Percentiles rank a stretch among this genome's conserved stretches.
Conservation (phyloP, 75 land plant genomes). For the Azolla pinnata region DNA sequence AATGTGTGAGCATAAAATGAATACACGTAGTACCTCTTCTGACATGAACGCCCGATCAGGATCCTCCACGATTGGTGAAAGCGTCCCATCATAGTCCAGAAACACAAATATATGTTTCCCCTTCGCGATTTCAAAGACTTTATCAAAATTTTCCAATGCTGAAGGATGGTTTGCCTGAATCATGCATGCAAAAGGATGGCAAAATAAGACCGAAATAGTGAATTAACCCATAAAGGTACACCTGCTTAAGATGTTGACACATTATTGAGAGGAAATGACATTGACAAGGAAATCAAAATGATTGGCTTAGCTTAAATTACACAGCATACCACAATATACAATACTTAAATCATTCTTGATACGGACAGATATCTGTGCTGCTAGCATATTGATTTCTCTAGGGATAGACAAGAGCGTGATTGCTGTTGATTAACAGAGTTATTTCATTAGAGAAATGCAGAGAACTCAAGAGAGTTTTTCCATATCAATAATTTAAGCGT, state of each 20-base stretch:
- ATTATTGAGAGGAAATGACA: background rate
- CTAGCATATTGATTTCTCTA: too few species aligned
- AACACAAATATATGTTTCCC: conserved; percentile 38
- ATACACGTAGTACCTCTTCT: conserved; percentile 19
- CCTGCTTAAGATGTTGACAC: too few species aligned
- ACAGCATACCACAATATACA: too few species aligned
- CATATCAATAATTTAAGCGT: too few species aligned
- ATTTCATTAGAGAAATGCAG: too few species aligned
- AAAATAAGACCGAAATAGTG: background rate
- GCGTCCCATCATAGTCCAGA: conserved; percentile 59
- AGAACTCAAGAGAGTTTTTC: too few species aligned
- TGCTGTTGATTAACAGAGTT: too few species aligned
- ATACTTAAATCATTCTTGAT: too few species aligned
- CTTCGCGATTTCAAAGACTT: conserved; percentile 19
- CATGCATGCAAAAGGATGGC: background rate
- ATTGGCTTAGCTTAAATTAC: background rate
- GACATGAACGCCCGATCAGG: conserved; percentile 58
- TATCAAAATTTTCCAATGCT: conserved; percentile 36
- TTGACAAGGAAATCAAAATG: background rate
- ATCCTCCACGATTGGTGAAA: conserved; percentile 58
- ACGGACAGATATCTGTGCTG: too few species aligned
- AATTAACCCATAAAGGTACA: too few species aligned
- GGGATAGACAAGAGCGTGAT: too few species aligned
- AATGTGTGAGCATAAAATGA: background rate
- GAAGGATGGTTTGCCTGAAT: conserved; percentile 46